Conservation (phyloP, 2,329 filamentous ascomycete genomes). For the Aspergillus latus region DNA sequence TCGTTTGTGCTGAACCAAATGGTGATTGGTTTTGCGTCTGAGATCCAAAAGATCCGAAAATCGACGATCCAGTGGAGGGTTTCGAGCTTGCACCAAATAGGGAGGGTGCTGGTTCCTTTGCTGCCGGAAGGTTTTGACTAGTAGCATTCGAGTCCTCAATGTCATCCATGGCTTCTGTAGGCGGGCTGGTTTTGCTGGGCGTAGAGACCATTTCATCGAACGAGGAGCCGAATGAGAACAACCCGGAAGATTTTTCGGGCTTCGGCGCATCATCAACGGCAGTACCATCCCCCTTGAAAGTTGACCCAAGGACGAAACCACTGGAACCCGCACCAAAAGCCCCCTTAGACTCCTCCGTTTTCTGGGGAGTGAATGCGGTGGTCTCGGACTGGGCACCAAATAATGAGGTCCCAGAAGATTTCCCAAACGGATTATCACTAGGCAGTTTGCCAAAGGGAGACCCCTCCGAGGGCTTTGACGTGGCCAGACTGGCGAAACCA, state of each 20-base stretch:
- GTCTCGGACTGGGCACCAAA: constrained; percentile 31
- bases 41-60: constrained; percentile 29
- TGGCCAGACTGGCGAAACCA: constrained; percentile 28
- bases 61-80: constrained; percentile 26
- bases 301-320: constrained; percentile 46
- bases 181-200: constrained; percentile 32
- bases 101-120: constrained; percentile 23
- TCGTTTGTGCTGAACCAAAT: constrained; percentile 26
- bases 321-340: constrained; percentile 30
- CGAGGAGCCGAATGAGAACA: constrained; percentile 41
- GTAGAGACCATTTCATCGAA: constrained; percentile 44
- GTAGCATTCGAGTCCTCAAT: constrained; percentile 30
- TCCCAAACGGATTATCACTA: constrained; percentile 29
- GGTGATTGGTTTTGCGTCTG: constrained; percentile 29
- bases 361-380: constrained; percentile 31
- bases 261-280: constrained; percentile 43
- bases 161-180: constrained; percentile 41
- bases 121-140: constrained; percentile 23
- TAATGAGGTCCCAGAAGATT: constrained; percentile 28
- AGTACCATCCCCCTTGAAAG: constrained; percentile 46
- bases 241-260: constrained; percentile 33
- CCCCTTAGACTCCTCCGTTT: constrained; percentile 28
- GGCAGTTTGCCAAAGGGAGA: constrained; percentile 30
- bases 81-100: constrained; percentile 30
- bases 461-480: constrained; percentile 24